phyloP scores from a whole-genome alignment of 2,329 filamentous ascomycete genomes.

The Mycosphaerelloides madeirae region DNA sequence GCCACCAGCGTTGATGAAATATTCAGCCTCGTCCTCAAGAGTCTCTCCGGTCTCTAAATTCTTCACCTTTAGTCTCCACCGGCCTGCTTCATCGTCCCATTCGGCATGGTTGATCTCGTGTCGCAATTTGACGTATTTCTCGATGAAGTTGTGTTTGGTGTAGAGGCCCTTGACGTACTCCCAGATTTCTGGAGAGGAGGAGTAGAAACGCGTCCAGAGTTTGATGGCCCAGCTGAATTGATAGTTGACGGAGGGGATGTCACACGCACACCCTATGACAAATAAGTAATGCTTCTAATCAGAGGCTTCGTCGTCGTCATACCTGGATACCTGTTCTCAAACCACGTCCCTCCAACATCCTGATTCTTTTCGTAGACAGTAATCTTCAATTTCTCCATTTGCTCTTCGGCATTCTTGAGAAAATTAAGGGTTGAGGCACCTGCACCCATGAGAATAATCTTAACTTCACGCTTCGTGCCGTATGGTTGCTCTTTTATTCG shows the following conservation, averaged over 20 bases:
- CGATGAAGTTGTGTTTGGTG: constrained; percentile 41
- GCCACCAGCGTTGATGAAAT: constrained; percentile 43
- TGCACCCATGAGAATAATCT: constrained; percentile 41
- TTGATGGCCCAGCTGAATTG: constrained; percentile 51
- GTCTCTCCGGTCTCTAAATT: constrained; percentile 32
- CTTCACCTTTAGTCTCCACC: constrained; percentile 37
- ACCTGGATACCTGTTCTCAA: constrained; percentile 34
- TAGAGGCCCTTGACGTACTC: constrained; percentile 45
- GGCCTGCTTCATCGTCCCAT: constrained; percentile 41
- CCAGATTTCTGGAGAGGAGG: constrained; percentile 46
- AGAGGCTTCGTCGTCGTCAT: no score
- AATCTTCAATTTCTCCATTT: constrained; percentile 38
- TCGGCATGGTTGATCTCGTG: constrained; percentile 41
- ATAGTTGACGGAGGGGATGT: constrained; percentile 46
- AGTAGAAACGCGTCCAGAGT: constrained; percentile 47
- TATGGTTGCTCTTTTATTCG: constrained; percentile 41
- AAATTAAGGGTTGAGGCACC: constrained; percentile 42
- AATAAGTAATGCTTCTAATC: no score
- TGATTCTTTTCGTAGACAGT: constrained; percentile 36
- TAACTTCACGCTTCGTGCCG: constrained; percentile 38
- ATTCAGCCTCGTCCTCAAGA: constrained; percentile 34
- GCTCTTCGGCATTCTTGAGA: constrained; percentile 41
- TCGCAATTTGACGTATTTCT: constrained; percentile 44
- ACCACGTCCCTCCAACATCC: constrained; percentile 35
- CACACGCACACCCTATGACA: constrained; percentile 36